Evolutionary conservation across 2,329 filamentous ascomycete species (phyloP), one percentile per base, ranked within the genome.

Genomic region (Rutstroemia sp.): DNA sequence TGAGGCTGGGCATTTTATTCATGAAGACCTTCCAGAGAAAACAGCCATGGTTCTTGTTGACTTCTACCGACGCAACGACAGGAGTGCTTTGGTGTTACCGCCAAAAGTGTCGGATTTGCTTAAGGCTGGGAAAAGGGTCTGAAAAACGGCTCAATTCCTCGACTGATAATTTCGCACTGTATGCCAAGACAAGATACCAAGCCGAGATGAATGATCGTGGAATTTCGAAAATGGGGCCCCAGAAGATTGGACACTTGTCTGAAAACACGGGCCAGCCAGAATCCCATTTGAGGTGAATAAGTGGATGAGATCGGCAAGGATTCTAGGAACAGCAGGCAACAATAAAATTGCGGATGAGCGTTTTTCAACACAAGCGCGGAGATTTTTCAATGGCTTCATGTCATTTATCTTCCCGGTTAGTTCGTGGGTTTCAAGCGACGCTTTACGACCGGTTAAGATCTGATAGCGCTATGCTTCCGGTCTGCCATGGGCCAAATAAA

Each of bases 1-100:
- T 0, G 89, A 96, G 69, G 91, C 94, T 1, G 94, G 94, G 0
- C 94, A 99, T 71, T 99, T 99, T 67, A 84, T 99, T 56, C 94
- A 99, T 63, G 94, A 99, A 71, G 94, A 99, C 70, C 80, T 92
- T 50, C 92, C 94, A 0, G 88, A 91, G 67, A 95, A 92, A 76
- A 95, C 88, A 45, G 94, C 94, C 0, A 78, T 87, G 64, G 80
- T 90, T 8, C 75, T 97, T 51, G 88, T 88, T 1, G 94, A 99
- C 69, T 97, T 99, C 69, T 92, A 94, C 68, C 87, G 86, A 63
- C 79, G 94, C 53, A 99, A 99, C 68, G 92, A 97, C 73, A 80
- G 92, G 59, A 90, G 83, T 65, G 81, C 86, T 10, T 71, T 99
- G 57, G 87, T 97, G 1, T 75, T 99, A 60, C 94, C 94, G 34